These are phyloP conservation scores for Leishmania tarentolae DNA, from an alignment of 208 protist species.

Conservation along the genomic window DNA sequence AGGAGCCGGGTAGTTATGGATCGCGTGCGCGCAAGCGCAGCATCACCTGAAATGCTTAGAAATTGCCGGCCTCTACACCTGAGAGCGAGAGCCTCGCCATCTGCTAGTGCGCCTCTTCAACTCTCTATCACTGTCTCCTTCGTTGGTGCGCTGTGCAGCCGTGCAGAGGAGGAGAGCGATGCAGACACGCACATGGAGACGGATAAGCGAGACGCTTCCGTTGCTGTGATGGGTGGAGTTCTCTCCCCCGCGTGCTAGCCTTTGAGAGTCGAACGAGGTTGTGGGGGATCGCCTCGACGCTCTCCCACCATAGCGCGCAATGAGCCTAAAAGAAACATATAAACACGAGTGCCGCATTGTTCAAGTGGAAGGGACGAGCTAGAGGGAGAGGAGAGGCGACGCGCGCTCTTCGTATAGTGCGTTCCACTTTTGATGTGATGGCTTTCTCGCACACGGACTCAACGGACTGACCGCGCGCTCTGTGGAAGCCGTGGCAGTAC, in stretches of 20 bases:
- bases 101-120: neutral
- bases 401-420: neutral
- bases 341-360: too few species aligned
- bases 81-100: neutral
- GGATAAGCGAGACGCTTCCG: neutral
- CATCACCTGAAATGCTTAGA: neutral
- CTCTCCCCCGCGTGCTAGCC: neutral
- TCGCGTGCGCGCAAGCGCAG: conserved; percentile 23
- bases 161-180: neutral
- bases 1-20: conserved; percentile 47
- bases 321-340: neutral
- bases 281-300: neutral
- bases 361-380: neutral
- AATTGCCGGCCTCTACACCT: neutral
- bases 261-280: too few species aligned
- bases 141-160: neutral
- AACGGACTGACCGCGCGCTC: neutral
- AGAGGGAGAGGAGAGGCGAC: neutral
- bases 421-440: neutral
- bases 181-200: neutral
- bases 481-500: neutral
- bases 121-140: neutral
- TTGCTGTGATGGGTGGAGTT: neutral
- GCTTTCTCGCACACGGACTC: neutral
- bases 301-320: neutral